Evolutionary conservation across 2,329 filamentous ascomycete species (phyloP).

Genomic region (Cercospora sp.): DNA sequence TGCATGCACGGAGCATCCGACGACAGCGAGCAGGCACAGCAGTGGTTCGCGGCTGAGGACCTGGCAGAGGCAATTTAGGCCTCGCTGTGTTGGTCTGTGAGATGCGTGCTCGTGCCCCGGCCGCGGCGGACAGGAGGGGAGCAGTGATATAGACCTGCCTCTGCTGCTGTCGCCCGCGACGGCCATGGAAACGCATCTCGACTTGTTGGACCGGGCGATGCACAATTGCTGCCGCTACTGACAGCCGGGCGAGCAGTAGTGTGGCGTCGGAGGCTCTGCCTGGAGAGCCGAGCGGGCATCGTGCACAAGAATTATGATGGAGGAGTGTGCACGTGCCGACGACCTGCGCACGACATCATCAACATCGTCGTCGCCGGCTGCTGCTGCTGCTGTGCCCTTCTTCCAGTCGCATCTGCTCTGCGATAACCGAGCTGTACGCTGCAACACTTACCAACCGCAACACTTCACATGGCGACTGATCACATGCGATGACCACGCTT

Average conservation of each 20-base stretch:
- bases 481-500: conserved; percentile 19
- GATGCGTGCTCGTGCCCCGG: background rate
- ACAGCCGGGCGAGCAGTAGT: background rate
- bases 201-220: background rate
- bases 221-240: background rate
- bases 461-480: conserved; percentile 22
- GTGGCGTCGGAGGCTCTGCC: background rate
- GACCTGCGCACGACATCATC: background rate
- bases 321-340: background rate
- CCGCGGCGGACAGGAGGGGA: background rate
- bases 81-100: background rate
- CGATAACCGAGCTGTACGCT: background rate
- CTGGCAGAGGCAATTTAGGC: background rate
- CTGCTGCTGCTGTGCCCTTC: background rate
- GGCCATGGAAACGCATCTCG: background rate
- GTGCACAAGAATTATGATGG: background rate
- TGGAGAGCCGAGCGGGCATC: background rate
- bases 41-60: background rate
- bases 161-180: background rate
- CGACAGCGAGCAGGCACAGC: background rate
- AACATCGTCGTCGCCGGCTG: background rate
- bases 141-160: background rate
- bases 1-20: background rate
- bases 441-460: background rate
- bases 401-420: conserved; percentile 10